A percentile compares a stretch with the other conserved stretches of the same genome.
Conservation (phyloP, 805 yeast genomes). For the Candida maltosa region DNA sequence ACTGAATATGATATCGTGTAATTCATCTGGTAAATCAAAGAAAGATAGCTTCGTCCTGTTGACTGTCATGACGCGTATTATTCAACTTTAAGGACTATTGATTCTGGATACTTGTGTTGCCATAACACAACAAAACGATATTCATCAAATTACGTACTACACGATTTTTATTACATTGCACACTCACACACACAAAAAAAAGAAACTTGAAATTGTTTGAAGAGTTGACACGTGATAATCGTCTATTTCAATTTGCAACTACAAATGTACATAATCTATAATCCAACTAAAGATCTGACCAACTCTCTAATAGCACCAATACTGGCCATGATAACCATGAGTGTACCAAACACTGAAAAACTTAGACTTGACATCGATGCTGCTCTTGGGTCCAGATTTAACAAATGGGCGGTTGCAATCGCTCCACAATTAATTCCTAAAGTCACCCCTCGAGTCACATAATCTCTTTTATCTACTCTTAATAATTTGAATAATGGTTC, state of each 20-base stretch:
- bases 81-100: too few relatives aligned
- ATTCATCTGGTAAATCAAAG: too few relatives aligned
- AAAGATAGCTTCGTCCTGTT: too few relatives aligned
- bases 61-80: too few relatives aligned
- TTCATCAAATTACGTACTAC: too few relatives aligned
- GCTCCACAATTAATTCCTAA: constrained; percentile 81
- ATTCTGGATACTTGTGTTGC: too few relatives aligned
- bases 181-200: too few relatives aligned
- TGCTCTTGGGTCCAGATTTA: constrained; percentile 71
- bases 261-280: constrained; percentile 5
- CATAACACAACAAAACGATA: too few relatives aligned
- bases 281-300: constrained; percentile 17
- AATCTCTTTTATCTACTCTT: constrained; percentile 58
- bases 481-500: constrained; percentile 50
- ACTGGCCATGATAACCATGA: constrained; percentile 67
- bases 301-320: constrained; percentile 36
- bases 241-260: neutral
- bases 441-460: constrained; percentile 72
- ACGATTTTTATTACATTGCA: too few relatives aligned
- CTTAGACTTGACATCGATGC: constrained; percentile 74
- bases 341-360: constrained; percentile 69
- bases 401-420: constrained; percentile 72
- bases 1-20: too few relatives aligned
- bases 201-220: too few relatives aligned
- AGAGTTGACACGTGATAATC: too few relatives aligned